Evolutionary conservation across 2,329 filamentous ascomycete species (phyloP).

Genomic region (Acrocalymma vagum): DNA sequence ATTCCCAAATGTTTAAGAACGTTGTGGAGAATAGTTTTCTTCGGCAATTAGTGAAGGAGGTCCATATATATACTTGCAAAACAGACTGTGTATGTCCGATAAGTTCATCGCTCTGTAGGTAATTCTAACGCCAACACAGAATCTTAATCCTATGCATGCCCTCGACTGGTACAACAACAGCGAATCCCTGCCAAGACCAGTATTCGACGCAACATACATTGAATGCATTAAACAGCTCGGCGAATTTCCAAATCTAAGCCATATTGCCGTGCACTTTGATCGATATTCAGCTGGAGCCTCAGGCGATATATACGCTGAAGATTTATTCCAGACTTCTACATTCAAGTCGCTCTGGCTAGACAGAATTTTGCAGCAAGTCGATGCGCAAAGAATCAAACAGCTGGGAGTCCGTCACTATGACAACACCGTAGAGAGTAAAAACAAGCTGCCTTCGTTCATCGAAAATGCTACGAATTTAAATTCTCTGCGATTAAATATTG

Average conservation of each 20-base stretch:
- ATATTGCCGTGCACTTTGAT: too few species aligned
- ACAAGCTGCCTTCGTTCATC: too few species aligned
- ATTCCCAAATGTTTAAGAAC: conserved; percentile 10
- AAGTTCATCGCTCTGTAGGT: background rate
- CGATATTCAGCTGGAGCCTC: too few species aligned
- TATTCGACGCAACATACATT: too few species aligned
- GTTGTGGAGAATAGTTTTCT: conserved; percentile 3
- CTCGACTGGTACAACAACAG: background rate
- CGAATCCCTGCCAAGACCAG: background rate
- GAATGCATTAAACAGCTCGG: too few species aligned
- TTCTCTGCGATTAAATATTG: conserved; percentile 10
- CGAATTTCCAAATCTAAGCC: too few species aligned
- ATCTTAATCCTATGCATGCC: background rate
- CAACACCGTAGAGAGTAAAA: background rate
- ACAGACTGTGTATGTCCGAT: conserved; percentile 11
- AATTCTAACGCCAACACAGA: background rate
- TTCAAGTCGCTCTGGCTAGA: too few species aligned
- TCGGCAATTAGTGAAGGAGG: conserved; percentile 10
- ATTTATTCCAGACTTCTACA: too few species aligned
- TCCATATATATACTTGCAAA: conserved; percentile 12
- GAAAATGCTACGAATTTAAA: background rate
- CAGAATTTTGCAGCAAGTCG: too few species aligned
- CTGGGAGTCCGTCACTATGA: background rate
- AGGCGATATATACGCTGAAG: too few species aligned
- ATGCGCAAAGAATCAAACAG: too few species aligned